Conservation (phyloP, 257 asterid genomes). For the Hygrophila difformis region DNA sequence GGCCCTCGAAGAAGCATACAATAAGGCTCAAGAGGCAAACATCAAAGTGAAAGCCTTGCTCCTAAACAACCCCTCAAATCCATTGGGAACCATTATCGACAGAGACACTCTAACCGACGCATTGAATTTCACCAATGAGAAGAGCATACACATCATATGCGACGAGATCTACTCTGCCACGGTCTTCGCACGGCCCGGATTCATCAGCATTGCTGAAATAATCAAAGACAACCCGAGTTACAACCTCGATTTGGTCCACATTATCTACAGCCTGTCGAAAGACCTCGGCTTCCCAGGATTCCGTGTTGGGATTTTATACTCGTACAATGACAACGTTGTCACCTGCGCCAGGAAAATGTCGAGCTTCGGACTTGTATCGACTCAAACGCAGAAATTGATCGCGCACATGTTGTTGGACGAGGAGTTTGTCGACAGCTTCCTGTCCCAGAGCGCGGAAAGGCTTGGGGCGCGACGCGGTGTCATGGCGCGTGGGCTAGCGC, state of each 20-base stretch:
- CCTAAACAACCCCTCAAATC: constrained; percentile 82
- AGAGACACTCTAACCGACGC: constrained; percentile 35
- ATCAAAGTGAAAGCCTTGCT: constrained; percentile 59
- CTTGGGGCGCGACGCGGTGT: constrained; percentile 22
- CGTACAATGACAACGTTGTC: constrained; percentile 39
- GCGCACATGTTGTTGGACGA: constrained; percentile 40
- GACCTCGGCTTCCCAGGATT: constrained; percentile 63
- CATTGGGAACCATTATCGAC: constrained; percentile 65
- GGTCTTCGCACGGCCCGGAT: constrained; percentile 50
- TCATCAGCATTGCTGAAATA: constrained; percentile 64
- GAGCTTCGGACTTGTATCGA: constrained; percentile 45
- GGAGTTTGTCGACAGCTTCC: constrained; percentile 21
- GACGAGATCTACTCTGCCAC: constrained; percentile 92
- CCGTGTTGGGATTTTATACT: constrained; percentile 44
- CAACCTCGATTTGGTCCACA: constrained; percentile 32
- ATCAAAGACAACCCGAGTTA: constrained; percentile 24
- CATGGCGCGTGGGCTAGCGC: constrained; percentile 24
- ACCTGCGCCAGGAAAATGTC: constrained; percentile 45
- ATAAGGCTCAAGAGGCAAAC: constrained; percentile 40
- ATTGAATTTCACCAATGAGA: constrained; percentile 31
- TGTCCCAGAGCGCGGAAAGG: constrained; percentile 19
- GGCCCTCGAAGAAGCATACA: constrained; percentile 58
- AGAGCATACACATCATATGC: constrained; percentile 58
- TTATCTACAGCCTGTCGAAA: constrained; percentile 47
- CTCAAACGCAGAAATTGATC: constrained; percentile 44